These are phyloP conservation scores for Sporobolomyces roseus DNA, from an alignment of 768 basidiomycete species.

Conservation along the genomic window DNA sequence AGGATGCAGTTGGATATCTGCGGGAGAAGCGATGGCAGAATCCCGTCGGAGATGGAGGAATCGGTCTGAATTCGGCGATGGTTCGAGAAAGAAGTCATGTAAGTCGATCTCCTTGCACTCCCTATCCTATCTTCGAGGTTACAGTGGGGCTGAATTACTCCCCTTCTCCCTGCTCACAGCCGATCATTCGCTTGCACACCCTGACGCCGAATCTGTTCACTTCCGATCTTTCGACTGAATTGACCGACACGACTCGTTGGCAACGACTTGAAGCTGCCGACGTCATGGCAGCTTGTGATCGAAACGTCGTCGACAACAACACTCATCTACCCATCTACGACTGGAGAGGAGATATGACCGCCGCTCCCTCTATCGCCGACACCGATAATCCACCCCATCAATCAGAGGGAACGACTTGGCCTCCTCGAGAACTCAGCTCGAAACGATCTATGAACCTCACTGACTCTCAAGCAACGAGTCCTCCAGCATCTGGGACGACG, in stretches of 20 bases:
- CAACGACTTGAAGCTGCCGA: constrained; percentile 56
- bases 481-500: not conserved
- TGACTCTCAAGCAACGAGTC: not conserved
- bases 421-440: constrained; percentile 2
- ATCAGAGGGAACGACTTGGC: not conserved
- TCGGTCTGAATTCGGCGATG: constrained; percentile 64
- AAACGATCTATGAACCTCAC: constrained; percentile 1
- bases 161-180: constrained; percentile 51
- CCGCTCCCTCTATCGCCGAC: constrained; percentile 28
- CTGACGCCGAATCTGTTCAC: constrained; percentile 71
- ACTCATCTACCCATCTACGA: constrained; percentile 55
- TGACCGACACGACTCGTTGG: constrained; percentile 66
- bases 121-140: not conserved
- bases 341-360: constrained; percentile 38
- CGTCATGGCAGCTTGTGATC: constrained; percentile 63
- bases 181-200: constrained; percentile 64
- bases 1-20: constrained; percentile 65
- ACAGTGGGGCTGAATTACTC: not conserved
- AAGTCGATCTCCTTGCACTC: constrained; percentile 38
- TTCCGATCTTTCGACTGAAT: constrained; percentile 62
- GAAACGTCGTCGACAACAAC: constrained; percentile 62
- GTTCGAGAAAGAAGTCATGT: constrained; percentile 73
- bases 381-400: not conserved
- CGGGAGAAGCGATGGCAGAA: constrained; percentile 55
- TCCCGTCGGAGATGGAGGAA: constrained; percentile 61